Conservation (phyloP, 257 asterid genomes). For the Plantago major region DNA sequence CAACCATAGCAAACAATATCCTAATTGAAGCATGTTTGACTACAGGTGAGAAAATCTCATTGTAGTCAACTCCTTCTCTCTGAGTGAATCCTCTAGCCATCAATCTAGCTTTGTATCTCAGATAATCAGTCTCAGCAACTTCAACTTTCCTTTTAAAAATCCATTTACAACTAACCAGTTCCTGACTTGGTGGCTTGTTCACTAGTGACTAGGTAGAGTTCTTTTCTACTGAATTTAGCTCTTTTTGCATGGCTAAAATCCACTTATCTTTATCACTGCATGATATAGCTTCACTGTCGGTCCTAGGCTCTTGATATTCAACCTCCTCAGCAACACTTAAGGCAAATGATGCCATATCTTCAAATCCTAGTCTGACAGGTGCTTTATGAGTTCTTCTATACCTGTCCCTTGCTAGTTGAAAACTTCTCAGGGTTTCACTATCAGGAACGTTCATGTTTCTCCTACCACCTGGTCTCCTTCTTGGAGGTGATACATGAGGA, state of each 20-base stretch:
- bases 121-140: background rate
- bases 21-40: background rate
- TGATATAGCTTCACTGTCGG: background rate
- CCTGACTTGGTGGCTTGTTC: background rate
- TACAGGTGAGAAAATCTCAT: constrained; percentile 1
- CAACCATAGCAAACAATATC: background rate
- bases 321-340: background rate
- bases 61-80: constrained; percentile 2
- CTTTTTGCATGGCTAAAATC: background rate
- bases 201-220: background rate
- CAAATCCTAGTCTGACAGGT: background rate
- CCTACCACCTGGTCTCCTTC: background rate
- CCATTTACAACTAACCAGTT: background rate
- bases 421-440: too few species aligned
- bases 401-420: background rate
- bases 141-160: background rate
- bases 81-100: constrained; percentile 2
- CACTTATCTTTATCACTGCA: background rate
- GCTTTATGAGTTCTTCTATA: background rate
- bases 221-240: background rate
- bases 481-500: too few species aligned
- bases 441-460: background rate
- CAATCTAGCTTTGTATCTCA: background rate
- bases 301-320: background rate
- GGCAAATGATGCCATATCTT: background rate